Conservation (phyloP, 1,284 basidiomycete genomes). For the Austroboletus novae-zelandiae region DNA sequence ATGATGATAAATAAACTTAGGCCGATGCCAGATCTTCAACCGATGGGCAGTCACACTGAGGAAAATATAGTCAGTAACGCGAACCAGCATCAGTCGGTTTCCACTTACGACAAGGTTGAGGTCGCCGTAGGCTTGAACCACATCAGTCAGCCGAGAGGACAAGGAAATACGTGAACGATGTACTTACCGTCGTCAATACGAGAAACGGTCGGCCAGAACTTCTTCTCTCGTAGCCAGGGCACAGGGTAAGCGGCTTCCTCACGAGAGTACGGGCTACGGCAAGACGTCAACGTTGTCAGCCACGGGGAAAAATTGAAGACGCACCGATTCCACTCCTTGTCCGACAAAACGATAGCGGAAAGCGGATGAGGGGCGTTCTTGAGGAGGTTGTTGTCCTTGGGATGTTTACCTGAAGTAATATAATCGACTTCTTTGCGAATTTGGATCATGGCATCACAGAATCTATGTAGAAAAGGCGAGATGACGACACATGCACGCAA, state of each 20-base stretch:
- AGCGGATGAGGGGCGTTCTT: constrained; percentile 94
- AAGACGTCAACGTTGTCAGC: not conserved
- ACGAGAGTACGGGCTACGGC: constrained; percentile 76
- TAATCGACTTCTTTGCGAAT: constrained; percentile 93
- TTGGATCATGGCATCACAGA: constrained; percentile 96
- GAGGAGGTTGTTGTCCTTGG: constrained; percentile 85
- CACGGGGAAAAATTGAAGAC: constrained; percentile 22
- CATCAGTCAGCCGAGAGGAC: constrained; percentile 1
- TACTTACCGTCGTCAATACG: constrained; percentile 86
- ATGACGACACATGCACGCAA: not conserved
- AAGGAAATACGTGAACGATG: not conserved
- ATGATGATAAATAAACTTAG: constrained; percentile 14
- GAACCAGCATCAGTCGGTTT: not conserved
- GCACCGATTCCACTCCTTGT: constrained; percentile 81
- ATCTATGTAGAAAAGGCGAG: constrained; percentile 43
- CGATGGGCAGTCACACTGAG: constrained; percentile 83
- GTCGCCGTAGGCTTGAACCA: constrained; percentile 69
- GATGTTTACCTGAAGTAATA: constrained; percentile 81
- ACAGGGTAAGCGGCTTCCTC: constrained; percentile 84
- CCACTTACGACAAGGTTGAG: constrained; percentile 72
- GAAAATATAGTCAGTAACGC: not conserved
- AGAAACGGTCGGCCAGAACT: constrained; percentile 93
- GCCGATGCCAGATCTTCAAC: constrained; percentile 69
- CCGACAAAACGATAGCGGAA: constrained; percentile 65
- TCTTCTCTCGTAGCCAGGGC: constrained; percentile 75